Percentiles rank a stretch among this genome's conserved stretches.
Evolutionary conservation across 305 asterid species (phyloP).

Genomic region (Withania somnifera): DNA sequence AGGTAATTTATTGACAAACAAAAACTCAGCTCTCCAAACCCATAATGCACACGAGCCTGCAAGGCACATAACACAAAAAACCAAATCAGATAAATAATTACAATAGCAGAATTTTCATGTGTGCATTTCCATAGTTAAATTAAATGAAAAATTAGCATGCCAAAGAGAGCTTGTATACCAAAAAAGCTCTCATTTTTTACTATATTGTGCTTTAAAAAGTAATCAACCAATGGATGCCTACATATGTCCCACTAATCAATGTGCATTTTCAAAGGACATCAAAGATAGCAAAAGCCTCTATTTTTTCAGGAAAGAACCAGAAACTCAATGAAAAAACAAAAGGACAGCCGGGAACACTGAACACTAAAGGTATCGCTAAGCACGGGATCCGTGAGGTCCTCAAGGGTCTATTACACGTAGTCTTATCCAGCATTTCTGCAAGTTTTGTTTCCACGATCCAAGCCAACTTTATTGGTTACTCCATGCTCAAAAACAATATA

Average conservation of each 20-base stretch:
- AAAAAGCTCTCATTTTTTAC: background rate
- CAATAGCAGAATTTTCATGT: background rate
- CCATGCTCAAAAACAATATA: too few species aligned
- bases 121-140: background rate
- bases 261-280: background rate
- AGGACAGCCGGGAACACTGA: too few species aligned
- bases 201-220: background rate
- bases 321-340: conserved; percentile 9
- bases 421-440: too few species aligned
- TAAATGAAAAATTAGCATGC: background rate
- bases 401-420: too few species aligned
- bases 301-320: too few species aligned
- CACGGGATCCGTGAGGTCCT: too few species aligned
- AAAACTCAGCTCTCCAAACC: conserved; percentile 46
- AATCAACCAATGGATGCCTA: background rate
- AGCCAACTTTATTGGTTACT: too few species aligned
- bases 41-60: conserved; percentile 60
- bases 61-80: conserved; percentile 2
- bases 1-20: conserved; percentile 51
- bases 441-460: too few species aligned
- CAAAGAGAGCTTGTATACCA: background rate
- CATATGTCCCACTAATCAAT: background rate
- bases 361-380: too few species aligned
- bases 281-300: too few species aligned
- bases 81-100: background rate